A percentile compares a stretch with the other conserved stretches of the same genome.
Conservation (phyloP, 208 protist species). For the Acanthamoeba royreba region DNA sequence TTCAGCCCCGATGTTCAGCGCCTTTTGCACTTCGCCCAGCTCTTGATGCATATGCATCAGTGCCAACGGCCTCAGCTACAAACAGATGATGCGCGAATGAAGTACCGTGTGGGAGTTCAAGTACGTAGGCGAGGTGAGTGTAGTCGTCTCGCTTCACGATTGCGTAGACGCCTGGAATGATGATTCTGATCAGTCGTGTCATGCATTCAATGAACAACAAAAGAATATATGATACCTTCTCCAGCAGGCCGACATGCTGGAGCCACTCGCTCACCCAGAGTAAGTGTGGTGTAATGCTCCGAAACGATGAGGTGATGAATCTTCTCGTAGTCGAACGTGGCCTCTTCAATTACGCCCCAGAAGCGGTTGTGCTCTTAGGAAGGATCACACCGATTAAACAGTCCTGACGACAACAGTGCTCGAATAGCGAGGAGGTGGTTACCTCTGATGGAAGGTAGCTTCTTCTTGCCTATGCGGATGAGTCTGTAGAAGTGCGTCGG, state of each 20-base stretch:
- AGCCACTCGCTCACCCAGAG: background rate
- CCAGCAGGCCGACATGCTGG: background rate
- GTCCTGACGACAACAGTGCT: no score
- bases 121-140: background rate
- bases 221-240: background rate
- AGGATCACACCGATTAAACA: background rate
- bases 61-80: no score
- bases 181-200: background rate
- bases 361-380: background rate
- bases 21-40: background rate
- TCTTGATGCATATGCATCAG: background rate
- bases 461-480: background rate
- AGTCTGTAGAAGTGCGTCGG: background rate
- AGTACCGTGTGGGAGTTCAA: background rate
- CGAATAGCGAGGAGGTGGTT: background rate
- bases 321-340: background rate
- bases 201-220: background rate
- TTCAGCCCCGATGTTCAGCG: background rate
- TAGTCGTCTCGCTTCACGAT: background rate
- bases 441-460: background rate
- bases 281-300: background rate
- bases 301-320: constrained; percentile 2
- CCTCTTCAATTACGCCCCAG: background rate
- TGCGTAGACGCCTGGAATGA: background rate
- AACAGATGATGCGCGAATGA: background rate